Percentiles rank a stretch among this genome's conserved stretches.
Conservation (phyloP, 352 stramenopile genomes). For the Pythium folliculosum region DNA sequence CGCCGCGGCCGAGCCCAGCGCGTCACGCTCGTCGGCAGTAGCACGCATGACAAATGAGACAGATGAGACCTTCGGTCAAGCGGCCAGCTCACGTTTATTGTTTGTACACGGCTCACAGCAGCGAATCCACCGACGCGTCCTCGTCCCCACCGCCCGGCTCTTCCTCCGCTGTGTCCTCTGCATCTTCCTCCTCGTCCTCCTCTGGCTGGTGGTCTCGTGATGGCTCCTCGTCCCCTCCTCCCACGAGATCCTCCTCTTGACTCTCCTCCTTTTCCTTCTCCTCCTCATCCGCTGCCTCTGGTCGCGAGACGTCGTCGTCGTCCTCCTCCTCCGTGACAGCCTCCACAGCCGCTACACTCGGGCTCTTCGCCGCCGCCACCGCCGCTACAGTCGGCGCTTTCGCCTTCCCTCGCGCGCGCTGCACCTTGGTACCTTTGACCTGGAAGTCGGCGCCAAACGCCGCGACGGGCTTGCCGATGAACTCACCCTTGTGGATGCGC, state of each 20-base stretch:
- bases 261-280: neutral
- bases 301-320: neutral
- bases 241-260: neutral
- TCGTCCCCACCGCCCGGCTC: neutral
- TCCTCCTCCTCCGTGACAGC: neutral
- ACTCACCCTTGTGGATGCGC: slow-evolving; percentile 64
- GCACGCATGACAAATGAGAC: no score
- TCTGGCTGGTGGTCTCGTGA: neutral
- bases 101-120: slow-evolving; percentile 4
- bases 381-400: neutral
- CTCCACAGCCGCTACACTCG: neutral
- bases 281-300: neutral
- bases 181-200: neutral
- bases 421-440: slow-evolving; percentile 56
- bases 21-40: no score
- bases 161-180: neutral
- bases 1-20: no score
- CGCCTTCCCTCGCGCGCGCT: slow-evolving; percentile 26
- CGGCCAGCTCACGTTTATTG: no score
- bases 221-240: no score
- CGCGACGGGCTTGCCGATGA: slow-evolving; percentile 62
- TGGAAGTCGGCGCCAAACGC: slow-evolving; percentile 74
- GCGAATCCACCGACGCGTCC: slow-evolving; percentile 5
- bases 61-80: no score
- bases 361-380: neutral